Conservation (phyloP, 2,329 filamentous ascomycete species). For the Knoxdaviesia capensis region DNA sequence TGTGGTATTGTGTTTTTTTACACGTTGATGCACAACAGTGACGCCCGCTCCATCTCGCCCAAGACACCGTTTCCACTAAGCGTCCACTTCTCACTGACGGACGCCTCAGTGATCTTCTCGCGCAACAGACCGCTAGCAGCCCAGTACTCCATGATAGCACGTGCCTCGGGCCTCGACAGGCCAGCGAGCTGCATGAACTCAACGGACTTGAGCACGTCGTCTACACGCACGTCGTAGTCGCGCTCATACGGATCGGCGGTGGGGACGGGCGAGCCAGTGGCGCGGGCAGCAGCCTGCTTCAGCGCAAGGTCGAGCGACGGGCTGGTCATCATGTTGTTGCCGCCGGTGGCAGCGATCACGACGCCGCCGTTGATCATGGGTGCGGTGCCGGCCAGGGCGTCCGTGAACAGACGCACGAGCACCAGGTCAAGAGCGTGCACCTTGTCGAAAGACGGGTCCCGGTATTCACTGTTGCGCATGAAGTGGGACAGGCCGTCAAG, state of each 20-base stretch:
- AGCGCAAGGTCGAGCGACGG: conserved; percentile 51
- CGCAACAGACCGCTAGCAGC: conserved; percentile 66
- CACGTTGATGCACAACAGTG: conserved; percentile 15
- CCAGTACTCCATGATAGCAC: conserved; percentile 81
- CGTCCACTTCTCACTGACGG: conserved; percentile 67
- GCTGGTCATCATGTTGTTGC: conserved; percentile 45
- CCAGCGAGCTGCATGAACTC: conserved; percentile 40
- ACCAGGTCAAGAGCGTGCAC: conserved; percentile 77
- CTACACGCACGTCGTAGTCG: conserved; percentile 35
- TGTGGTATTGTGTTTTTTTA: no score
- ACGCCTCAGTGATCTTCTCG: conserved; percentile 44
- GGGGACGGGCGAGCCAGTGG: conserved; percentile 17
- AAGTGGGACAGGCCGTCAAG: conserved; percentile 66
- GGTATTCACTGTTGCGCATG: conserved; percentile 63
- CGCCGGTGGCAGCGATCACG: conserved; percentile 53
- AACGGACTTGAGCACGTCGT: conserved; percentile 28
- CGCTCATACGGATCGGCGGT: conserved; percentile 30
- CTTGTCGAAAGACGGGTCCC: conserved; percentile 43
- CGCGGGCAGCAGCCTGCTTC: conserved; percentile 27
- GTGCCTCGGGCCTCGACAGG: conserved; percentile 53
- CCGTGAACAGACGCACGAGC: conserved; percentile 54
- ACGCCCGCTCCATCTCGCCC: conserved; percentile 63
- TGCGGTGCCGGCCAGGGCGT: conserved; percentile 42
- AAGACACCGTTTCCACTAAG: conserved; percentile 63
- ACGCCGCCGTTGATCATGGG: conserved; percentile 53